A percentile compares a stretch with the other conserved stretches of the same genome.
phyloP scores from a whole-genome alignment of 441 rosid species.

The Erysimum cheiri region DNA sequence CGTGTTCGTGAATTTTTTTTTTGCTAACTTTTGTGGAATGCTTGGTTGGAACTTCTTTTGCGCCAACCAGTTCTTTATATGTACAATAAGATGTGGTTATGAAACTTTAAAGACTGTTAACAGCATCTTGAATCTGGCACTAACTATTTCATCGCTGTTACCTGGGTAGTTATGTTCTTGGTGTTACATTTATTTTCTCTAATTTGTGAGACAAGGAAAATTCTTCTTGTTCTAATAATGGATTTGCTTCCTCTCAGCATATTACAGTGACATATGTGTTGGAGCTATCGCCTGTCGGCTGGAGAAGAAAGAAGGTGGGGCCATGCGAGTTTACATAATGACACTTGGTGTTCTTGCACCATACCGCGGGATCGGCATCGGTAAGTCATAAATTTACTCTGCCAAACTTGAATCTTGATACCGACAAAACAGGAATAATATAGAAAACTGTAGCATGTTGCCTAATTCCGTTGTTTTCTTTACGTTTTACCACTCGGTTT shows the following conservation, averaged over 20 bases:
- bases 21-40: no score
- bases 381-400: constrained; percentile 54
- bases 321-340: constrained; percentile 88
- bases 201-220: constrained; percentile 7
- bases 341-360: constrained; percentile 98
- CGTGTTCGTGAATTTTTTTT: no score
- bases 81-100: no score
- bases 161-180: no score
- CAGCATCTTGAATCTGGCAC: no score
- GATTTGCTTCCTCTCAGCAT: constrained; percentile 59
- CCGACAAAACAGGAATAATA: neutral
- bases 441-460: neutral
- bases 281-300: constrained; percentile 96
- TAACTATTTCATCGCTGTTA: no score
- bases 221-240: constrained; percentile 11
- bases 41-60: no score
- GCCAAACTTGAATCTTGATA: constrained; percentile 7
- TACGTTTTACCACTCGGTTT: no score
- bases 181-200: no score
- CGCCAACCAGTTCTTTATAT: no score
- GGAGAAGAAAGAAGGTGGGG: constrained; percentile 92
- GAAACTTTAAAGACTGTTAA: no score
- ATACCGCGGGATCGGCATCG: constrained; percentile 94
- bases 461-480: neutral
- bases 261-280: constrained; percentile 93